Percentiles rank a stretch among this genome's conserved stretches.
phyloP scores from a whole-genome alignment of 345 rosid genomes.

The Rhizophora apiculata region DNA sequence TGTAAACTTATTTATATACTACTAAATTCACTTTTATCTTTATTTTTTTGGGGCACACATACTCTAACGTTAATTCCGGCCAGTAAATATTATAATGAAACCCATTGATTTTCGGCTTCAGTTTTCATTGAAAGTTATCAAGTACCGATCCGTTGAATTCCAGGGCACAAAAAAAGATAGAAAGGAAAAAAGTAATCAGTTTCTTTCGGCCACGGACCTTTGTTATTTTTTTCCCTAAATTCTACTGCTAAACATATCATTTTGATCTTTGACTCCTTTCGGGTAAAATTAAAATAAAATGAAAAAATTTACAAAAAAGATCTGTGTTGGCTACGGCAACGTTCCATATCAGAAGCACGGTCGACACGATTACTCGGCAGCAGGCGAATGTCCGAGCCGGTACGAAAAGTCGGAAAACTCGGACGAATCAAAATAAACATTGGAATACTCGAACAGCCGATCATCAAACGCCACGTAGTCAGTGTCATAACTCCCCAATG shows the following conservation, averaged over 20 bases:
- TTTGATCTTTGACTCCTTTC: background rate
- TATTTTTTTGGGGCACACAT: too few species aligned
- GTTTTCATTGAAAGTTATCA: too few species aligned
- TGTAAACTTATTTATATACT: too few species aligned
- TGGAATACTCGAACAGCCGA: conserved; percentile 39
- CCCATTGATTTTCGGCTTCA: too few species aligned
- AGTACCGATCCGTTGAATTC: too few species aligned
- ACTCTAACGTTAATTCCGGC: too few species aligned
- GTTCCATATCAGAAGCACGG: background rate
- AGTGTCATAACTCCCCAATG: background rate
- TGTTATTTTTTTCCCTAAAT: background rate
- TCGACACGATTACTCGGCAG: conserved; percentile 6
- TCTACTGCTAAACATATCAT: conserved; percentile 18
- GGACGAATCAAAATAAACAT: conserved; percentile 32
- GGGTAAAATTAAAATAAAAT: background rate
- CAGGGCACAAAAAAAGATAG: background rate
- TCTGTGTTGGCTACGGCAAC: background rate
- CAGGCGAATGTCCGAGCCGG: conserved; percentile 32
- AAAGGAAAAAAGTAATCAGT: background rate
- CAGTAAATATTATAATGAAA: too few species aligned
- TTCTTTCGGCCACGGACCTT: background rate
- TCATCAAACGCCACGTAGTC: conserved; percentile 32
- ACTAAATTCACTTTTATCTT: too few species aligned
- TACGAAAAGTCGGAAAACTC: conserved; percentile 24
- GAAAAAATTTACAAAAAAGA: conserved; percentile 1